These are phyloP conservation scores for Iris pallida DNA, from an alignment of 116 monocot species.

Conservation along the genomic window DNA sequence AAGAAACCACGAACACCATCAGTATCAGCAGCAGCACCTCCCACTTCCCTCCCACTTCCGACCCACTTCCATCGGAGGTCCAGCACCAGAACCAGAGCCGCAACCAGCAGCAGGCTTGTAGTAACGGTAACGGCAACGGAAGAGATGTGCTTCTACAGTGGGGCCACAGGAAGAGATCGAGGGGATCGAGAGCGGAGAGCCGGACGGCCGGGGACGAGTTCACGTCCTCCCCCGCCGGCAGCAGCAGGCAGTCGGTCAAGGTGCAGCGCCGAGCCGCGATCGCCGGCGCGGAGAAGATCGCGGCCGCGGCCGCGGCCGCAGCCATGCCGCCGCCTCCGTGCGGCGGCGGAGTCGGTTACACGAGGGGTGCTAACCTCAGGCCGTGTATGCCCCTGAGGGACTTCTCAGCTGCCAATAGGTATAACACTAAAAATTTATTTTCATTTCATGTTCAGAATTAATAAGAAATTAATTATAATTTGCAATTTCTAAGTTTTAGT, in stretches of 20 bases:
- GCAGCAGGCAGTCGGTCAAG: neutral
- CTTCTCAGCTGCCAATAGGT: too few relatives aligned
- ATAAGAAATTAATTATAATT: too few relatives aligned
- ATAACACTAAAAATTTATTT: too few relatives aligned
- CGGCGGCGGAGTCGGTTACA: neutral
- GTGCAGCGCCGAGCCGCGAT: neutral
- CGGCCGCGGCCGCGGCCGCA: neutral
- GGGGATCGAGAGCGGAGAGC: neutral
- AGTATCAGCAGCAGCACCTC: neutral
- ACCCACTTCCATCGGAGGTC: neutral
- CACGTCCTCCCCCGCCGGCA: neutral
- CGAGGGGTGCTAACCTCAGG: too few relatives aligned
- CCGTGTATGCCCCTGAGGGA: too few relatives aligned
- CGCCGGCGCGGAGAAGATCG: neutral
- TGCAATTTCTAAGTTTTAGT: too few relatives aligned
- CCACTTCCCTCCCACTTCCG: neutral
- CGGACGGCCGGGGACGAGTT: neutral
- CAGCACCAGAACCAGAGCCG: neutral
- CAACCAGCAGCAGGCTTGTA: neutral
- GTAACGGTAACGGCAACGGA: too few relatives aligned
- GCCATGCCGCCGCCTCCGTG: neutral
- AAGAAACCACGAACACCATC: neutral
- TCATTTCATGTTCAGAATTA: too few relatives aligned
- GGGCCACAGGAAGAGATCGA: constrained; percentile 6
- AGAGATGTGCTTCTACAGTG: neutral